Evolutionary conservation across 2,329 filamentous ascomycete species (phyloP).

Genomic region (Colletotrichum tofieldiae): DNA sequence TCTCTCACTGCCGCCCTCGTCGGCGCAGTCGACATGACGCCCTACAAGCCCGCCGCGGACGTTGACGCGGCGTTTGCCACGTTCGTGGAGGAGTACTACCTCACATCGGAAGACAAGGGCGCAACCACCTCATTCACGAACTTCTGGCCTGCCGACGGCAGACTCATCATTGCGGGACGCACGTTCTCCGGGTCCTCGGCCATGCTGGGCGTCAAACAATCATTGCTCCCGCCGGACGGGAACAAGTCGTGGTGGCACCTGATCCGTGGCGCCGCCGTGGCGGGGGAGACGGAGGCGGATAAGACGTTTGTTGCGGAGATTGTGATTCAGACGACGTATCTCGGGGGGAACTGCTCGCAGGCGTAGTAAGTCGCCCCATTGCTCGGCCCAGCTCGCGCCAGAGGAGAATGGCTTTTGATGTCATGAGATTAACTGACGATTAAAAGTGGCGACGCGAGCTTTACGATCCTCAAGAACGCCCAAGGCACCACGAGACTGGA

Average conservation of each 20-base stretch:
- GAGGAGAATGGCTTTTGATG: too few relatives aligned
- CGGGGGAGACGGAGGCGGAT: neutral
- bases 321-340: slow-evolving; percentile 35
- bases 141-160: slow-evolving; percentile 34
- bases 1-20: neutral
- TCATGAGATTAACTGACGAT: neutral
- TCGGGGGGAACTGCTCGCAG: slow-evolving; percentile 25
- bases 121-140: slow-evolving; percentile 25
- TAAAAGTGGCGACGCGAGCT: slow-evolving; percentile 25
- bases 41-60: slow-evolving; percentile 18
- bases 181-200: slow-evolving; percentile 9
- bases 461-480: slow-evolving; percentile 27
- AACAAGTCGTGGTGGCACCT: slow-evolving; percentile 34
- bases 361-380: slow-evolving; percentile 25
- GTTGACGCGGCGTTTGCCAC: slow-evolving; percentile 17
- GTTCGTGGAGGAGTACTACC: slow-evolving; percentile 35
- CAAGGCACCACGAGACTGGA: slow-evolving; percentile 8
- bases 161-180: slow-evolving; percentile 15
- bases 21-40: slow-evolving; percentile 25
- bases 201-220: slow-evolving; percentile 33
- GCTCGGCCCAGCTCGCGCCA: too few relatives aligned
- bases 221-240: slow-evolving; percentile 22
- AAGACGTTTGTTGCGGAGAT: slow-evolving; percentile 34
- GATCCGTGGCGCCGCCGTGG: slow-evolving; percentile 32
- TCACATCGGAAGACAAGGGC: slow-evolving; percentile 19